Percentiles rank a stretch among this genome's conserved stretches.
Conservation (phyloP, 1,284 basidiomycete genomes). For the Ustilago sp. region DNA sequence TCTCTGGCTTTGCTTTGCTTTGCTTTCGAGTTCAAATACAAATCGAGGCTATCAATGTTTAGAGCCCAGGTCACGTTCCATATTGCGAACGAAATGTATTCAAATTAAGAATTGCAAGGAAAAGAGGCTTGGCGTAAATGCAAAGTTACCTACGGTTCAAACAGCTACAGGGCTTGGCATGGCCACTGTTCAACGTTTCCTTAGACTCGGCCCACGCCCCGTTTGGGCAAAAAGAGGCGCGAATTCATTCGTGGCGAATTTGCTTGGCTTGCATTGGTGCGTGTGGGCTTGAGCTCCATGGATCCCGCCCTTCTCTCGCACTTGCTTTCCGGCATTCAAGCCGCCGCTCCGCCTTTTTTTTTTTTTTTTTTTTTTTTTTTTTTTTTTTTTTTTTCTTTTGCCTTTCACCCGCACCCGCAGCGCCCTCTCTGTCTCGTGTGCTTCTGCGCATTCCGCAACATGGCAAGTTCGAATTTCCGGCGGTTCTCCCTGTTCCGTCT, state of each 20-base stretch:
- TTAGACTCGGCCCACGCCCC: constrained; percentile 29
- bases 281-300: not conserved
- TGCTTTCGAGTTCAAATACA: constrained; percentile 5
- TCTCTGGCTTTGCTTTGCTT: not conserved
- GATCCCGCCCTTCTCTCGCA: not conserved
- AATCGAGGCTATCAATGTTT: not conserved
- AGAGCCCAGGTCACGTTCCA: not conserved
- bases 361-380: not conserved
- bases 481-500: not conserved
- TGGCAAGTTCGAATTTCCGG: not conserved
- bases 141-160: constrained; percentile 37
- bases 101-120: constrained; percentile 2
- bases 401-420: not conserved
- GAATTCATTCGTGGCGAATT: not conserved
- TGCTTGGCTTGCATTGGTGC: constrained; percentile 1
- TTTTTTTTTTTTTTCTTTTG: not conserved
- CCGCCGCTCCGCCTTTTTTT: constrained; percentile 36
- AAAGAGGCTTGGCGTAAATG: constrained; percentile 27
- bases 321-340: constrained; percentile 18
- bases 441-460: not conserved
- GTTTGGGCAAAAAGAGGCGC: not conserved
- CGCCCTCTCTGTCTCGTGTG: not conserved
- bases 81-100: constrained; percentile 2
- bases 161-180: constrained; percentile 39
- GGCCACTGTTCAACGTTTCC: constrained; percentile 11